Evolutionary conservation across 2,329 filamentous ascomycete genomes (phyloP).

Genomic region (Tolypocladium cylindrosporum): DNA sequence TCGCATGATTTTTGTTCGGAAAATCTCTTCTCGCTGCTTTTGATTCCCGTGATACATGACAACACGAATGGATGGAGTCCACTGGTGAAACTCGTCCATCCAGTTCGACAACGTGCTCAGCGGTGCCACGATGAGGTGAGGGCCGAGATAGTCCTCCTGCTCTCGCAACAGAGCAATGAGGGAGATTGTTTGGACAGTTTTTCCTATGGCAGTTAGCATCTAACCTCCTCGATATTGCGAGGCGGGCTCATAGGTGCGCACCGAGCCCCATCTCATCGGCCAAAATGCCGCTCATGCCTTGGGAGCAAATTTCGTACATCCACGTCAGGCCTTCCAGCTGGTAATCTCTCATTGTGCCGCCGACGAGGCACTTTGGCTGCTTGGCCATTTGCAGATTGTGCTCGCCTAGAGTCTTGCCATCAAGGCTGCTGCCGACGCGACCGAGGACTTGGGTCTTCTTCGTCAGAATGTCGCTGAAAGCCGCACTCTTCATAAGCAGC

Average conservation of each 20-base stretch:
- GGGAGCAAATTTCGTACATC: slow-evolving; percentile 74
- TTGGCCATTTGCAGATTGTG: slow-evolving; percentile 68
- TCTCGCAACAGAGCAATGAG: slow-evolving; percentile 81
- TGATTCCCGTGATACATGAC: slow-evolving; percentile 85
- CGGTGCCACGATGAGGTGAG: slow-evolving; percentile 83
- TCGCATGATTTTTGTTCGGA: slow-evolving; percentile 59
- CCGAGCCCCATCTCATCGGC: slow-evolving; percentile 89
- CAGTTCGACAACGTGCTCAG: slow-evolving; percentile 90
- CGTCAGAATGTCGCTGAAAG: slow-evolving; percentile 53
- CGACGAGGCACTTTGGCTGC: slow-evolving; percentile 76
- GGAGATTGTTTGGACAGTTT: slow-evolving; percentile 85
- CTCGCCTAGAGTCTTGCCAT: slow-evolving; percentile 49
- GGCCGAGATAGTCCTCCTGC: slow-evolving; percentile 71
- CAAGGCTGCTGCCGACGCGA: slow-evolving; percentile 49
- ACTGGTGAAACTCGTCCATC: slow-evolving; percentile 86
- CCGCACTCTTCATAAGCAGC: slow-evolving; percentile 46
- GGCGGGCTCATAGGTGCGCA: slow-evolving; percentile 15
- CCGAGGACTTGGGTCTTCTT: slow-evolving; percentile 54
- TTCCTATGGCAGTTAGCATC: slow-evolving; percentile 39
- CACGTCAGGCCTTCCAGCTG: slow-evolving; percentile 91
- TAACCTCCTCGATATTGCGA: background rate
- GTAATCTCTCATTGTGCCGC: slow-evolving; percentile 87
- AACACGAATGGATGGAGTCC: slow-evolving; percentile 82
- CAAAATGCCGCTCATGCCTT: slow-evolving; percentile 83
- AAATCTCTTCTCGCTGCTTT: slow-evolving; percentile 65